These are phyloP conservation scores for Euphorbia peplus DNA, from an alignment of 345 rosid species.

Conservation along the genomic window DNA sequence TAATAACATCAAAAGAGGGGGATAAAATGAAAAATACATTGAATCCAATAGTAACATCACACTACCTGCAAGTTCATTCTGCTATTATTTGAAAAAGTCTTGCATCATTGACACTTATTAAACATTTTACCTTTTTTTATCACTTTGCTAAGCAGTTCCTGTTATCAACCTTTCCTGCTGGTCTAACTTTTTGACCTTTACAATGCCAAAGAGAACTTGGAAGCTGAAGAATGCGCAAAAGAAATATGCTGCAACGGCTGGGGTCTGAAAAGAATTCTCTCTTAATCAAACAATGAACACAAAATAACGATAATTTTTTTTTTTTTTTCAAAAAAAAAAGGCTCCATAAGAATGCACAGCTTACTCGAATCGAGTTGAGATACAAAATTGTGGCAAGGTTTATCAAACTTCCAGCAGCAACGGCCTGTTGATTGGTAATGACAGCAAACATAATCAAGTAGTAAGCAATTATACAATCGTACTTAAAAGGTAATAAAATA, in stretches of 20 bases:
- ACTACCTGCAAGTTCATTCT: background rate
- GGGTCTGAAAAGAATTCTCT: conserved; percentile 46
- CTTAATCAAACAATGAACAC: conserved; percentile 1
- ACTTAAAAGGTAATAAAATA: no score
- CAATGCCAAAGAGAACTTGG: conserved; percentile 73
- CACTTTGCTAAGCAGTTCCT: conserved; percentile 69
- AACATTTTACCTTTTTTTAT: conserved; percentile 11
- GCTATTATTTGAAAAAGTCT: background rate
- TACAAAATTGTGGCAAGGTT: conserved; percentile 89
- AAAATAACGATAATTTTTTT: conserved; percentile 1
- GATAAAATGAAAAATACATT: background rate
- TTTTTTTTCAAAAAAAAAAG: no score
- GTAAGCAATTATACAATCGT: background rate
- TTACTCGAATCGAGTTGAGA: conserved; percentile 82
- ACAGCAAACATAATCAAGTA: conserved; percentile 4
- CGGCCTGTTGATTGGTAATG: conserved; percentile 55
- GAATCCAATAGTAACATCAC: background rate
- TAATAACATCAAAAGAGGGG: background rate
- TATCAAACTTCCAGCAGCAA: conserved; percentile 92
- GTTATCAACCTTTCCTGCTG: conserved; percentile 81
- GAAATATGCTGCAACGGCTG: conserved; percentile 60
- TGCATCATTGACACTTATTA: background rate
- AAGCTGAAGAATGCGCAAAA: conserved; percentile 73
- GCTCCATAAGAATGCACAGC: conserved; percentile 19
- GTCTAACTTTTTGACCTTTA: conserved; percentile 79